Base-by-base conservation (phyloP, 495 filamentous ascomycete species). In the Penicillium subrubescens region DNA sequence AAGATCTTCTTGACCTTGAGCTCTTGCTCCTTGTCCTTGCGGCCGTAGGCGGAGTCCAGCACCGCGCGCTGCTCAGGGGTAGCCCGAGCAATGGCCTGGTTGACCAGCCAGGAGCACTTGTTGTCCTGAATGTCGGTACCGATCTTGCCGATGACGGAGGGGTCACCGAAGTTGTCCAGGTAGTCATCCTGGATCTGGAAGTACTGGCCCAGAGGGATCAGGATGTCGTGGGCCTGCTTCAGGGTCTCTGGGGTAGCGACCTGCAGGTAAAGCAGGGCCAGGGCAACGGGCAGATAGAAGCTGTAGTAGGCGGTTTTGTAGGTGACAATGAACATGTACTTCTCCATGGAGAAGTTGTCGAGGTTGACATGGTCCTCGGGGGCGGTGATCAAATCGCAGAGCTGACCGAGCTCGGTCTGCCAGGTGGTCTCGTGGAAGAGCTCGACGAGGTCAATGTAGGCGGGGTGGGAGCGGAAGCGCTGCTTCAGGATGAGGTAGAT, bases 111-210 rank as follows among this genome's bases (percentile, higher is more conserved):
- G 8, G 90, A 94, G 84, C 95, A 99, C 84, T 99, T 99, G 86
- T 99, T 99, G 77, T 99, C 95, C 82, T 92, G 86, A 74, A 99
- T 99, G 73, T 99, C 95, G 63, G 96, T 99, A 59, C 95, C 95
- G 67, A 99, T 96, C 87, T 99, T 99, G 72, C 95, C 95, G 71
- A 99, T 95, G 92, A 96, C 85, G 35, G 90, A 87, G 27, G 95
- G 93, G 69, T 93, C 88, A 65, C 95, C 96, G 68, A 93, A 99
- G 78, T 92, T 94, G 83, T 99, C 96, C 46, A 99, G 91, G 82
- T 94, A 99, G 84, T 99, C 96, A 73, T 99, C 95, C 79, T 98
- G 95, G 67, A 96, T 86, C 78, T 99, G 95, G 87, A 99, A 99
- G 83, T 98, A 99, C 79, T 97, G 93, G 67, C 95, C 95, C 73